Conservation (phyloP, 1,284 basidiomycete genomes). For the Sanghuangporus baumii region DNA sequence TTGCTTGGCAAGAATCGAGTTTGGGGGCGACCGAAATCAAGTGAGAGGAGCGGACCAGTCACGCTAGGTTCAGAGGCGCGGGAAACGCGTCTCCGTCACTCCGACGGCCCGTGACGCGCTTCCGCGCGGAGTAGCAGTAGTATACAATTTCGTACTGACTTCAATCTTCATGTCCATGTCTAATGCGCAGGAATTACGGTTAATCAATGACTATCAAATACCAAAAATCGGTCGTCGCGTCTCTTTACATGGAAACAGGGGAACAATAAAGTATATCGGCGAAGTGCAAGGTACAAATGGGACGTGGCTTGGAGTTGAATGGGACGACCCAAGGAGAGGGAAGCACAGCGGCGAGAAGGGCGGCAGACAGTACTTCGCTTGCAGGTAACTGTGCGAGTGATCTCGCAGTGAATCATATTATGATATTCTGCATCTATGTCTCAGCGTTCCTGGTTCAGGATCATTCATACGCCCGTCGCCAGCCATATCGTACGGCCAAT, state of each 20-base stretch:
- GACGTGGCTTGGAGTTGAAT: constrained; percentile 90
- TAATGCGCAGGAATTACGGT: neutral
- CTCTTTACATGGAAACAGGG: constrained; percentile 37
- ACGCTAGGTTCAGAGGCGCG: neutral
- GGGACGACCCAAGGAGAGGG: constrained; percentile 82
- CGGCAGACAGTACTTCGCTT: constrained; percentile 74
- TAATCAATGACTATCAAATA: neutral
- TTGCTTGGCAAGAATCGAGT: neutral
- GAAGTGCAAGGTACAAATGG: constrained; percentile 60
- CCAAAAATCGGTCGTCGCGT: constrained; percentile 13
- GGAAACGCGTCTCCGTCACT: neutral
- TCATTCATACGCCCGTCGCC: constrained; percentile 70
- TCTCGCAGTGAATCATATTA: constrained; percentile 3
- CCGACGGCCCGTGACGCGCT: neutral
- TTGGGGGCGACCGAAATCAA: neutral
- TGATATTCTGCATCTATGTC: constrained; percentile 15
- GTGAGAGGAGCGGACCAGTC: neutral
- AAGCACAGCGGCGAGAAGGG: constrained; percentile 85
- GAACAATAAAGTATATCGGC: constrained; percentile 72
- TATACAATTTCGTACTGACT: neutral
- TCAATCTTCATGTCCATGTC: neutral
- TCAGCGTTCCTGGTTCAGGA: constrained; percentile 51
- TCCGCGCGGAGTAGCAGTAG: neutral
- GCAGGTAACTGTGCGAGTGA: constrained; percentile 46
- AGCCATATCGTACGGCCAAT: constrained; percentile 53